Base-by-base conservation (phyloP, 257 asterid species). In the Jaltomata sinuosa region DNA sequence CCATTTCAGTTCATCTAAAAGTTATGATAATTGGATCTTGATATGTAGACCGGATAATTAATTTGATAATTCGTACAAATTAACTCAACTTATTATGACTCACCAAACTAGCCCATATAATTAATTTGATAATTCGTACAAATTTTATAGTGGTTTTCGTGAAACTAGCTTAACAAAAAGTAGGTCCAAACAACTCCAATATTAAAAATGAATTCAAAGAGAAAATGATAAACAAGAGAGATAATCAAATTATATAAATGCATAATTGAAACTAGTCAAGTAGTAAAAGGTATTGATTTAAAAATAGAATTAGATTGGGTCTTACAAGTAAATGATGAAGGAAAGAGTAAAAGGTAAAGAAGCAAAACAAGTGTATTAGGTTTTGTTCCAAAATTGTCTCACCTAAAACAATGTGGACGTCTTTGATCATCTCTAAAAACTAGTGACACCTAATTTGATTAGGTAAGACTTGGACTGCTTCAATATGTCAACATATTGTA, bases 321-420 rank as follows among this genome's bases (percentile, higher is more conserved):
- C 16, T 34, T 34, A 36, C 29, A 34, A 68, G 53, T 71, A 38
- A 71, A 38, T 71, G 0, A n/a, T 71, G 53, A 21, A n/a, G 2
- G 53, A 21, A 71, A 19, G 19, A 5, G 79, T 18, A 38, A 21
- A 38, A 69, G 31, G 11, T 38, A 69, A 69, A 5, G 32, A 55
- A 55, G 64, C 14, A 21, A 8, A 55, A 55, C 5, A 29, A 67
- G 81, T 68, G 82, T 31, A 87, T 65, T 65, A 83, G 82, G 64
- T 82, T 67, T 38, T 78, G 50, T 42, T 40, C 18, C 68, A 6
- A 5, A 74, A 74, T 47, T 9, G 42, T 47, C 81, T 27, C 88
- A 86, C 86, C 90, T 83, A 86, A 87, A 87, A 72, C 68, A 72
- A 71, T 47, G 86, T 81, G 84, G 85, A 89, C 83, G 71, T 83